Evolutionary conservation across 495 filamentous ascomycete genomes (phyloP), one percentile per base, ranked within the genome.

Genomic region (Niebla homalea): DNA sequence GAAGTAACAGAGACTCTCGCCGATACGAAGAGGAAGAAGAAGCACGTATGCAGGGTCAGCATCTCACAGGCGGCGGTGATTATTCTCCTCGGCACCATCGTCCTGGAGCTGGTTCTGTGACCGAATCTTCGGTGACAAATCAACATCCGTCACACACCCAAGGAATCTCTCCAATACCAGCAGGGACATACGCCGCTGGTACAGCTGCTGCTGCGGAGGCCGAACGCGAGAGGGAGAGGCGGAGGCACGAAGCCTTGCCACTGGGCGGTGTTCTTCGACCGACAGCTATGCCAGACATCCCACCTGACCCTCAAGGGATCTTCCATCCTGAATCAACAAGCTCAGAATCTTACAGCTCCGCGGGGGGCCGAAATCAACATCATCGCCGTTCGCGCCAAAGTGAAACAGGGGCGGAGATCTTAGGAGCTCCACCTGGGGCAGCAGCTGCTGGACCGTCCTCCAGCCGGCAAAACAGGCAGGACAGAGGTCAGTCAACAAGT

Each of bases 11-110:
- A 56, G 81, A 86, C 46, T 71, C 86, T 38, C 74, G 71, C 15
- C 72, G 81, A n/a, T 45, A 85, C 15, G 70, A 84, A 35, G 77
- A 85, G 35, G 80, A 84, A 50, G 70, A 75, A 8, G 58, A 79
- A 11, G 67, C 70, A 39, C 67, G 76, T 58, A 65, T 64, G 23
- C 74, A 76, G 52, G 76, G 75, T 57, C 72, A 71, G 43, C 63
- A 67, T 35, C 70, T 70, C 50, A 83, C 78, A 2, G 80, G 73
- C 20, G 79, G 80, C 58, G 83, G 81, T 10, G 71, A 77, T 48
- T 32, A 5, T 32, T 72, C 72, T 21, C 75, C 74, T 20, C 75
- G 79, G 11, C 64, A 67, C 48, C 66, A 72, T 49, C 65, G 76
- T 57, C 62, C 71, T 23, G 69, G 77, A 49, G 65, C 59, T 50